Percentiles rank a stretch among this genome's conserved stretches.
phyloP scores from a whole-genome alignment of 2,329 filamentous ascomycete species.

The Lecanoromycetidae sp. region DNA sequence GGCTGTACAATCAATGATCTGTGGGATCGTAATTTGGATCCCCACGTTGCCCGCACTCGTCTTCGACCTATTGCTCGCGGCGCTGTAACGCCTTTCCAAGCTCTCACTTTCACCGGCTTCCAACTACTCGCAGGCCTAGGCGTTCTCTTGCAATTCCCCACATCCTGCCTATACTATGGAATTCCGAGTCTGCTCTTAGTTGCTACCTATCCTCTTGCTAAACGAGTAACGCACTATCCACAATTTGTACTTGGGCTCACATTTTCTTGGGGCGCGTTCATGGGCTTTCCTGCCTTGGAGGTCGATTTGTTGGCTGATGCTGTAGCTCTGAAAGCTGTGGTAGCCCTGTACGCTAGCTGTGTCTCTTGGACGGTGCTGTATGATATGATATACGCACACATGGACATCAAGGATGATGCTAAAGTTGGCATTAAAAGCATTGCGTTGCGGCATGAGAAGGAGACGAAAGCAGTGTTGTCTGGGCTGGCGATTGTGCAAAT shows the following conservation, averaged over 20 bases:
- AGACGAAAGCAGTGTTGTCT: slow-evolving; percentile 64
- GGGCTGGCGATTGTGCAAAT: slow-evolving; percentile 60
- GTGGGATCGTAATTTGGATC: slow-evolving; percentile 79
- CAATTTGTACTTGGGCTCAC: slow-evolving; percentile 72
- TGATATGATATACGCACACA: slow-evolving; percentile 88
- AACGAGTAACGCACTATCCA: slow-evolving; percentile 77
- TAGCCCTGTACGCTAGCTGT: slow-evolving; percentile 62
- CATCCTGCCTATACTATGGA: slow-evolving; percentile 62
- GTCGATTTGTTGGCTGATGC: slow-evolving; percentile 40
- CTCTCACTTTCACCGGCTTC: slow-evolving; percentile 58
- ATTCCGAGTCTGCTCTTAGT: slow-evolving; percentile 65
- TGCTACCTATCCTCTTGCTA: slow-evolving; percentile 66
- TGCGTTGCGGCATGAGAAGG: slow-evolving; percentile 64
- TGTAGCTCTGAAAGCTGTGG: slow-evolving; percentile 52
- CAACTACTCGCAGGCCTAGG: slow-evolving; percentile 64
- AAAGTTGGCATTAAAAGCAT: slow-evolving; percentile 85
- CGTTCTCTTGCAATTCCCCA: slow-evolving; percentile 64
- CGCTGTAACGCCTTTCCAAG: slow-evolving; percentile 61
- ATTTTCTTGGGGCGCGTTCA: slow-evolving; percentile 79
- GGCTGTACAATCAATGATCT: slow-evolving; percentile 86
- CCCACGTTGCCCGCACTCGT: slow-evolving; percentile 62
- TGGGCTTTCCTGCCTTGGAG: slow-evolving; percentile 76
- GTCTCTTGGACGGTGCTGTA: slow-evolving; percentile 80
- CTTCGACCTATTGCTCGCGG: slow-evolving; percentile 69
- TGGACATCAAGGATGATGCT: slow-evolving; percentile 76